Conservation (phyloP, 106 monocot genomes). For the Apostasia shenzhenica region DNA sequence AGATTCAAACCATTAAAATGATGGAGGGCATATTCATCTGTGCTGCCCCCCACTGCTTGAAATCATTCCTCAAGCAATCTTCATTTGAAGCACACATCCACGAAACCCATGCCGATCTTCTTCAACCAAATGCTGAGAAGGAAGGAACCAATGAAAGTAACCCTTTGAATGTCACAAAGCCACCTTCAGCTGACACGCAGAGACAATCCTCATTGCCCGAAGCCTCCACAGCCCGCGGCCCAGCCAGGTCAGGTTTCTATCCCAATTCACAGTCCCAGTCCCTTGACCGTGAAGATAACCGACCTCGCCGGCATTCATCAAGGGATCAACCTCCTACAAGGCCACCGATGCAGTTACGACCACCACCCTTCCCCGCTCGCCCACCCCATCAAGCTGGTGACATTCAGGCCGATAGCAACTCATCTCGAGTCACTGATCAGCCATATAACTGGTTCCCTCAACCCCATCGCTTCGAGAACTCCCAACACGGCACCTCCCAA, state of each 20-base stretch:
- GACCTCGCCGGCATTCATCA: conserved; percentile 29
- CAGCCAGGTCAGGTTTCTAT: conserved; percentile 41
- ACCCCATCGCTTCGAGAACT: conserved; percentile 23
- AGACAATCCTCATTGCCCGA: conserved; percentile 56
- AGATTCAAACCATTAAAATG: conserved; percentile 90
- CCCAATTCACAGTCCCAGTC: conserved; percentile 51
- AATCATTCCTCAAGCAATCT: conserved; percentile 71
- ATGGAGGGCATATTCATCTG: conserved; percentile 90
- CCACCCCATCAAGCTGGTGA: conserved; percentile 34
- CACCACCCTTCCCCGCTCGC: conserved; percentile 24
- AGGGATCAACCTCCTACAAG: conserved; percentile 47
- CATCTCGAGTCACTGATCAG: conserved; percentile 30
- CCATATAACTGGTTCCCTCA: conserved; percentile 35
- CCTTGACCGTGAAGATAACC: conserved; percentile 50
- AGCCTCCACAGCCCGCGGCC: conserved; percentile 65
- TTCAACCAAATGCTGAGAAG: conserved; percentile 37
- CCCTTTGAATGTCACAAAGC: conserved; percentile 22
- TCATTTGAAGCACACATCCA: conserved; percentile 74
- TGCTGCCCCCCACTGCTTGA: conserved; percentile 90
- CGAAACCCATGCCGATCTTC: conserved; percentile 55
- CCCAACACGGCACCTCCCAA: conserved; percentile 28
- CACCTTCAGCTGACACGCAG: conserved; percentile 35
- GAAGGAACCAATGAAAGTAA: conserved; percentile 42
- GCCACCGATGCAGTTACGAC: conserved; percentile 30
- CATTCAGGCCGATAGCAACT: conserved; percentile 25